Evolutionary conservation across 768 basidiomycete genomes (phyloP).

Genomic region (Podaxis carcinomalis): DNA sequence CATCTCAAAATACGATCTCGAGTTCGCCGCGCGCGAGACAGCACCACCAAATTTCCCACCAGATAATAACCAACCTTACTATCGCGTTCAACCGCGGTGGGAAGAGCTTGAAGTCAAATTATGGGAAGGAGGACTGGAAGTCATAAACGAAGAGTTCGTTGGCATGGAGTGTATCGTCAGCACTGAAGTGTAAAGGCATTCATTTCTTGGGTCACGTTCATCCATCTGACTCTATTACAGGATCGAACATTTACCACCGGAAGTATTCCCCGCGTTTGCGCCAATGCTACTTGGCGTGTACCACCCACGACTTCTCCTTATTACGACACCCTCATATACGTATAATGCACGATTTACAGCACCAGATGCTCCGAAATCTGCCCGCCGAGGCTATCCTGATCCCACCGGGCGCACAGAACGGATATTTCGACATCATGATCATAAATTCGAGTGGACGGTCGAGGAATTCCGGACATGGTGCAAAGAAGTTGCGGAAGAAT

Average conservation of each 20-base stretch:
- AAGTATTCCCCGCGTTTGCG: conserved; percentile 57
- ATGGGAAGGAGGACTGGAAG: conserved; percentile 74
- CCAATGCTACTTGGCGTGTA: conserved; percentile 76
- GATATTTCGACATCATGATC: conserved; percentile 76
- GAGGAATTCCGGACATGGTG: conserved; percentile 74
- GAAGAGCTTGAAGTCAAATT: conserved; percentile 60
- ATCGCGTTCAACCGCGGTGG: conserved; percentile 49
- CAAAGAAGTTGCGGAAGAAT: conserved; percentile 45
- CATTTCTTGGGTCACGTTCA: background rate
- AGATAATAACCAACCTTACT: conserved; percentile 6
- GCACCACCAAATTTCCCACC: conserved; percentile 29
- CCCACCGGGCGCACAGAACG: conserved; percentile 73
- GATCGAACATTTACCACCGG: conserved; percentile 71
- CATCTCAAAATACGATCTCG: conserved; percentile 49
- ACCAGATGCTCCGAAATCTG: conserved; percentile 39
- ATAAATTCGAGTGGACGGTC: conserved; percentile 86
- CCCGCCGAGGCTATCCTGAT: conserved; percentile 57
- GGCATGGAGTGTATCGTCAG: conserved; percentile 69
- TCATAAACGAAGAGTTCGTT: conserved; percentile 61
- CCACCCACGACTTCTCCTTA: conserved; percentile 63
- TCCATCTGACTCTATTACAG: conserved; percentile 30
- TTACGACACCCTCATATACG: conserved; percentile 84
- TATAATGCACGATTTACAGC: conserved; percentile 75
- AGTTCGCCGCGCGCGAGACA: conserved; percentile 45
- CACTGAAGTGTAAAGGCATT: conserved; percentile 68